A percentile compares a stretch with the other conserved stretches of the same genome.
Evolutionary conservation across 352 stramenopile genomes (phyloP).

Genomic region (Hyaloperonospora brassicae): DNA sequence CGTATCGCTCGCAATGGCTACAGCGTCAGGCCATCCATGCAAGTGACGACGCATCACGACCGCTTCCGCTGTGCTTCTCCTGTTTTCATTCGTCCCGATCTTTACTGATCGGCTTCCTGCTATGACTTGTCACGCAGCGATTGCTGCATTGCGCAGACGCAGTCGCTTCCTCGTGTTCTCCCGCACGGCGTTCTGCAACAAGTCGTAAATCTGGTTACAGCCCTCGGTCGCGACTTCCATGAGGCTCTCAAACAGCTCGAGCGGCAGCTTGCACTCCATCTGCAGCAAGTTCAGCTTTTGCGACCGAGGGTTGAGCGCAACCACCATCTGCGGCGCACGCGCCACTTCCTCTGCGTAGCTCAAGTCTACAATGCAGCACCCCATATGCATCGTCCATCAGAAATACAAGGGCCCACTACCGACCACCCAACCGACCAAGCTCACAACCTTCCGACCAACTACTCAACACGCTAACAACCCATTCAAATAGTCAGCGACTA

Average conservation of each 20-base stretch:
- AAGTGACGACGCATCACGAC: too few relatives aligned
- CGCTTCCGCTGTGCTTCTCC: too few relatives aligned
- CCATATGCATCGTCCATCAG: slow-evolving; percentile 4
- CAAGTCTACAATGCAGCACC: slow-evolving; percentile 46
- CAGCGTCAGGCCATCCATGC: too few relatives aligned
- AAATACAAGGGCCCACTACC: too few relatives aligned
- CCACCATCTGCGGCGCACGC: slow-evolving; percentile 79
- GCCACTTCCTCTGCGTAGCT: slow-evolving; percentile 86
- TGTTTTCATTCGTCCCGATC: too few relatives aligned
- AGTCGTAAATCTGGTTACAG: slow-evolving; percentile 79
- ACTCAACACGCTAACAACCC: too few relatives aligned
- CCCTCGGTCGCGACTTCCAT: slow-evolving; percentile 75
- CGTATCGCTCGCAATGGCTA: too few relatives aligned
- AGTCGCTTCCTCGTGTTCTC: slow-evolving; percentile 80
- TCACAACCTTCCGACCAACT: too few relatives aligned
- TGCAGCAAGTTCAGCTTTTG: slow-evolving; percentile 83
- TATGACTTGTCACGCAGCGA: slow-evolving; percentile 6
- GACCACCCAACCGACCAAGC: too few relatives aligned
- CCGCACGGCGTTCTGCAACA: slow-evolving; percentile 79
- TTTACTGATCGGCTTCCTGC: too few relatives aligned
- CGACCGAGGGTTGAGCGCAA: slow-evolving; percentile 84
- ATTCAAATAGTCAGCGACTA: neutral
- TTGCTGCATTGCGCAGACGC: slow-evolving; percentile 38
- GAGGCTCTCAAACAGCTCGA: slow-evolving; percentile 84
- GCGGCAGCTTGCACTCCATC: slow-evolving; percentile 86